A percentile compares a stretch with the other conserved stretches of the same genome.
These are phyloP conservation scores for Ogataea ganodermae DNA, from an alignment of 805 yeast genomes.

Conservation along the genomic window DNA sequence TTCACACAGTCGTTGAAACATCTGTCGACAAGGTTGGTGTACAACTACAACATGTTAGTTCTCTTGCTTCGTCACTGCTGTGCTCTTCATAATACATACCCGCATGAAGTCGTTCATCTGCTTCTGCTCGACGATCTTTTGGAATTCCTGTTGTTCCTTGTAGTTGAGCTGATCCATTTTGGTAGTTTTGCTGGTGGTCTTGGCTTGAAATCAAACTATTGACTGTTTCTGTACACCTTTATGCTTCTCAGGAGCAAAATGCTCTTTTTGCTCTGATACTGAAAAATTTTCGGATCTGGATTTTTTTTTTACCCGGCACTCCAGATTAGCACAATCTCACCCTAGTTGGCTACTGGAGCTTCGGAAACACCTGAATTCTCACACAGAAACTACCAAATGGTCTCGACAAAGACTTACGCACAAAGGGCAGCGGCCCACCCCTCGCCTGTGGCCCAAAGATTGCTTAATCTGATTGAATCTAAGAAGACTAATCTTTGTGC, in stretches of 20 bases:
- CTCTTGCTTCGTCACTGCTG: neutral
- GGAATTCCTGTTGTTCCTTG: conserved; percentile 96
- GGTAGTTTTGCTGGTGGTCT: conserved; percentile 6
- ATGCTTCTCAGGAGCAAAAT: neutral
- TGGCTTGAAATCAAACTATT: neutral
- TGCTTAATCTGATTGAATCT: conserved; percentile 70
- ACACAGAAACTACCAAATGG: too few species aligned
- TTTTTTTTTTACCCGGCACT: conserved; percentile 10
- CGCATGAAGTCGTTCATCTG: conserved; percentile 99
- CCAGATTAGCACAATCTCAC: too few species aligned
- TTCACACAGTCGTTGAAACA: conserved; percentile 98
- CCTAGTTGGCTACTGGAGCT: neutral
- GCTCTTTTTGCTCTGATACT: conserved; percentile 2
- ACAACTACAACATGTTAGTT: conserved; percentile 42
- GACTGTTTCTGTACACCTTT: conserved; percentile 8
- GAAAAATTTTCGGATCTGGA: conserved; percentile 10
- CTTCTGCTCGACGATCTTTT: conserved; percentile 91
- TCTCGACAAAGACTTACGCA: conserved; percentile 48
- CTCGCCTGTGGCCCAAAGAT: conserved; percentile 77
- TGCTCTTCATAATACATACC: conserved; percentile 38
- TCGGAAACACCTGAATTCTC: neutral
- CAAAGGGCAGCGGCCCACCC: conserved; percentile 70
- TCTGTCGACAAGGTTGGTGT: conserved; percentile 93
- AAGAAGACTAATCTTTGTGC: conserved; percentile 93
- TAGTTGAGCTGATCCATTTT: conserved; percentile 92